Evolutionary conservation across 2,329 filamentous ascomycete genomes (phyloP).

Genomic region (Colletotrichum endophyticum): DNA sequence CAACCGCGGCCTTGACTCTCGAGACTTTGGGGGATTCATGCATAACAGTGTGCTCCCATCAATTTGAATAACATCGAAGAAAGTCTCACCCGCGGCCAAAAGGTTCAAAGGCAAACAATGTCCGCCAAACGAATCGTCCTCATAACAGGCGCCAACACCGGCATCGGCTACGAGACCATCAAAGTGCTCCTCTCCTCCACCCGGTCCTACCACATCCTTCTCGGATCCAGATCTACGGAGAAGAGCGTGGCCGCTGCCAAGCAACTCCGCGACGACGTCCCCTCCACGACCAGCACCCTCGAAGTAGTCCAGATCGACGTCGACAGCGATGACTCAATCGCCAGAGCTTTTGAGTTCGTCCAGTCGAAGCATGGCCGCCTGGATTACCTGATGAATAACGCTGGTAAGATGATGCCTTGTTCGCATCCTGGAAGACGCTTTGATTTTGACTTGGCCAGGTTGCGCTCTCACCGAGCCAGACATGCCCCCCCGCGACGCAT

Average conservation of each 20-base stretch:
- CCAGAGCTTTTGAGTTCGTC: constrained; percentile 27
- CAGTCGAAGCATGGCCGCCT: constrained; percentile 26
- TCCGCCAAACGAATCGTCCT: constrained; percentile 43
- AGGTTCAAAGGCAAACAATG: neutral
- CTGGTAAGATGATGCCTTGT: constrained; percentile 6
- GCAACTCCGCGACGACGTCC: constrained; percentile 41
- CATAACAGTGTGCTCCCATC: neutral
- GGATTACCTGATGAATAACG: constrained; percentile 37
- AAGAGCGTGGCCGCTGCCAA: constrained; percentile 55
- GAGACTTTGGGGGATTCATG: neutral
- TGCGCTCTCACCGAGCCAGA: neutral
- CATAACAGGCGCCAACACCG: constrained; percentile 66
- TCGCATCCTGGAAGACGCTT: neutral
- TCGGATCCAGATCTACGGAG: constrained; percentile 55
- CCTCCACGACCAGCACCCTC: constrained; percentile 44
- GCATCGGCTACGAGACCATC: constrained; percentile 64
- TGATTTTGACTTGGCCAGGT: neutral
- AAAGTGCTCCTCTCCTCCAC: constrained; percentile 55
- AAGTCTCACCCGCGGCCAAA: no score
- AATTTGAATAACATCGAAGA: neutral
- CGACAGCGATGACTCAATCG: constrained; percentile 50
- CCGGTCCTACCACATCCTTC: constrained; percentile 55
- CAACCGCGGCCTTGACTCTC: accelerated
- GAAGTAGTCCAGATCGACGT: constrained; percentile 57
- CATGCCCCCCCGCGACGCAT: constrained; percentile 37